Base-by-base conservation (phyloP, 2,329 filamentous ascomycete species). In the Fusarium kyushuense region DNA sequence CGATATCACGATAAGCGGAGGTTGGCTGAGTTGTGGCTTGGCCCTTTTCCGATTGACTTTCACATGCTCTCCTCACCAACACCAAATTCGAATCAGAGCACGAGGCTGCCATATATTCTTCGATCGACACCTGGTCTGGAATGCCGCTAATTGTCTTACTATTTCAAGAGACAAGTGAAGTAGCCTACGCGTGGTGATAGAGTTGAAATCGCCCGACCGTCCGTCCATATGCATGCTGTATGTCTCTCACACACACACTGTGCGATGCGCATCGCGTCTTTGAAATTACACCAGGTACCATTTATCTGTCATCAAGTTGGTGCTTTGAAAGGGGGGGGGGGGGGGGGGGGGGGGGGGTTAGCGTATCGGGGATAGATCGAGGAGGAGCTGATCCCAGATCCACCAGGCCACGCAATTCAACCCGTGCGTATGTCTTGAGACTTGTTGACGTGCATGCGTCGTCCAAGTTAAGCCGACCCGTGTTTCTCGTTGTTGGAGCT, bases 351-450 rank as follows among this genome's bases (percentile, higher is more conserved):
- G 30, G 25, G 16, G 32, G 35, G 30, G 12, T 46, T 69, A 53
- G 66, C 53, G 65, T 41, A 58, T 69, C 61, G 52, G 47, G 62
- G 51, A 57, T 32, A 30, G 32, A 68, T 59, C 65, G 21, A 48
- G 30, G 46, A 33, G 32, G 46, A 23, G 46, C 30, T 48, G 30
- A 35, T 48, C 30, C 46, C 6, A 48, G 46, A 48, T 65, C 65
- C 53, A 56, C 53, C 48, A 25, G 60, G 65, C 57, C 65, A 56
- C 65, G 65, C 65, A 69, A 69, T 69, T 67, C 61, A 69, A 41
- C 23, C 40, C 40, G 10, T 42, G 23, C 23, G 23, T 65, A 58
- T 58, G 42, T 54, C 40, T 69, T 66, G 17, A 35, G 30, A 35
- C 46, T 48, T 33, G 46, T 48, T 48, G 65, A 66, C 52, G 52